Percentiles rank a stretch among this genome's conserved stretches.
Conservation (phyloP, 441 rosid genomes). For the Flueggea neowawraea region DNA sequence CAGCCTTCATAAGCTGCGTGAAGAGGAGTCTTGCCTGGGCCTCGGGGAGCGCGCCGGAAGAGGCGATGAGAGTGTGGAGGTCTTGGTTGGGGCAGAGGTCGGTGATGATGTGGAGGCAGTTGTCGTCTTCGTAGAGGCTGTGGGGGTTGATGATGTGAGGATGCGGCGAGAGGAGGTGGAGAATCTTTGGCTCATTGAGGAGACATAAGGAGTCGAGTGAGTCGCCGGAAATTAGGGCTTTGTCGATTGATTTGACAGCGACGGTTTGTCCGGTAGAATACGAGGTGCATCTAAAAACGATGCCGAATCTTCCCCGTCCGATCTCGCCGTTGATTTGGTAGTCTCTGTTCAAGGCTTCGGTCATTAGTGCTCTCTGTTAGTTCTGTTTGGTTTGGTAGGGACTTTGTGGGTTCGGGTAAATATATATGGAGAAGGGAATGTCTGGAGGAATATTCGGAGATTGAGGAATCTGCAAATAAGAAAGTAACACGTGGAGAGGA, state of each 20-base stretch:
- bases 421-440: constrained; percentile 13
- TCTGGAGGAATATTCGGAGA: constrained; percentile 31
- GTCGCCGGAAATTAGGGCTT: constrained; percentile 45
- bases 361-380: constrained; percentile 23
- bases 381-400: neutral
- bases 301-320: constrained; percentile 70
- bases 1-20: constrained; percentile 40
- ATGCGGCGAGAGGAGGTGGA: constrained; percentile 44
- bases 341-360: constrained; percentile 37
- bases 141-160: constrained; percentile 40
- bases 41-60: constrained; percentile 32
- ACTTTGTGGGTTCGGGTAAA: neutral
- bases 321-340: constrained; percentile 50
- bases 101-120: constrained; percentile 50
- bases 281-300: constrained; percentile 42
- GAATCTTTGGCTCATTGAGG: constrained; percentile 52
- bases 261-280: constrained; percentile 23
- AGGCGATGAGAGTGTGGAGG: constrained; percentile 37
- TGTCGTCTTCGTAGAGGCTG: constrained; percentile 41
- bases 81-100: constrained; percentile 48
- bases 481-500: constrained; percentile 2
- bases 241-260: constrained; percentile 66
- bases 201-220: constrained; percentile 59
- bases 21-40: constrained; percentile 28
- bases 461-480: neutral